These are phyloP conservation scores for Cardamine occulta DNA, from an alignment of 345 rosid species.

Conservation along the genomic window DNA sequence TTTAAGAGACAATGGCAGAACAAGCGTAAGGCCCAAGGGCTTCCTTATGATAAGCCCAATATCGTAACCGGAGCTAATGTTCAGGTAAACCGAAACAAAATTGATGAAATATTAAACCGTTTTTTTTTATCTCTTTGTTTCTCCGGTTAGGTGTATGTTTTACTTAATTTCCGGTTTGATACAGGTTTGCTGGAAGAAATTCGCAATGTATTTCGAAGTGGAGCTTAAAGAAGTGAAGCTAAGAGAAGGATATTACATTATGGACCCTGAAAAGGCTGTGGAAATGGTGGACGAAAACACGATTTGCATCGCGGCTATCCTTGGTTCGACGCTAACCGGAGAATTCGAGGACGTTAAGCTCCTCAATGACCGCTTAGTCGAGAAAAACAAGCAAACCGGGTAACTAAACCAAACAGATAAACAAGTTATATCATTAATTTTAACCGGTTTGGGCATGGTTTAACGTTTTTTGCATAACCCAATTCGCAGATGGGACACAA, in stretches of 20 bases:
- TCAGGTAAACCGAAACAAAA: conserved; percentile 48
- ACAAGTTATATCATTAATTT: neutral
- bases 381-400: conserved; percentile 57
- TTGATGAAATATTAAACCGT: neutral
- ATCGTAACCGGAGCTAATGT: conserved; percentile 73
- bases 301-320: conserved; percentile 64
- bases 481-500: conserved; percentile 59
- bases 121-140: too few species aligned
- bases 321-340: conserved; percentile 63
- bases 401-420: neutral
- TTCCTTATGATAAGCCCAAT: conserved; percentile 62
- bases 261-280: conserved; percentile 61
- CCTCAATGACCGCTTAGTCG: conserved; percentile 51
- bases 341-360: conserved; percentile 69
- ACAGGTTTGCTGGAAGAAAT: conserved; percentile 73
- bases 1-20: conserved; percentile 69
- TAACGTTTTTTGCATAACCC: neutral
- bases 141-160: neutral
- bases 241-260: conserved; percentile 59
- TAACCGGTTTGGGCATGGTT: neutral
- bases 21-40: conserved; percentile 56
- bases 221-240: conserved; percentile 66
- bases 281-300: conserved; percentile 73
- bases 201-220: conserved; percentile 69
- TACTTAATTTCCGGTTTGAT: conserved; percentile 21